Evolutionary conservation across 169 alveolate species (phyloP).

Genomic region (Eimeria necatrix): DNA sequence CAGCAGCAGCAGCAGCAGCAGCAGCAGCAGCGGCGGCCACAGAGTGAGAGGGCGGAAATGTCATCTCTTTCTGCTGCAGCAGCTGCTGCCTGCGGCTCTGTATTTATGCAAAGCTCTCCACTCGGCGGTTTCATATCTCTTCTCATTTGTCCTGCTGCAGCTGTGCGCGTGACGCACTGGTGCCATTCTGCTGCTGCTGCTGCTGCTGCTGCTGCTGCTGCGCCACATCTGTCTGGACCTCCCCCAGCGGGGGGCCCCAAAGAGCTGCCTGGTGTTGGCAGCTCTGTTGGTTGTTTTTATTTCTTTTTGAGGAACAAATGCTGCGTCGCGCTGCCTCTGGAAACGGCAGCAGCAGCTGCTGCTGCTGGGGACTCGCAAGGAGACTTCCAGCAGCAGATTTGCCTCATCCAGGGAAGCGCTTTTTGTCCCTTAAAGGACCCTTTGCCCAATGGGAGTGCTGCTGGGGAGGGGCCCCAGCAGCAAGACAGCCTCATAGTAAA

Average conservation of each 20-base stretch:
- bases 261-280: background rate
- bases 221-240: background rate
- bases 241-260: background rate
- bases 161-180: background rate
- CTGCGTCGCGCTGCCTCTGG: background rate
- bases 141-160: background rate
- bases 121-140: background rate
- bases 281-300: background rate
- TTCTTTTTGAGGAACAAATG: slow-evolving; percentile 5
- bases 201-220: background rate
- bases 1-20: background rate
- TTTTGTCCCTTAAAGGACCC: background rate
- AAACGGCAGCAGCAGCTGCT: background rate
- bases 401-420: background rate
- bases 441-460: no score
- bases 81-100: background rate
- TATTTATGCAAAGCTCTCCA: background rate
- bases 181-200: background rate
- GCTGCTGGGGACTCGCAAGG: background rate
- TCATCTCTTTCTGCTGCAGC: background rate
- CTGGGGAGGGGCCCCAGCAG: background rate
- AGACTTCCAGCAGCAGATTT: background rate
- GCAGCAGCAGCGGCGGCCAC: background rate
- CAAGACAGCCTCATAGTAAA: no score
- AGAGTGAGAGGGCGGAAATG: background rate